These are phyloP conservation scores for Tetrapyrgos nigripes DNA, from an alignment of 1,284 basidiomycete genomes.

Conservation along the genomic window DNA sequence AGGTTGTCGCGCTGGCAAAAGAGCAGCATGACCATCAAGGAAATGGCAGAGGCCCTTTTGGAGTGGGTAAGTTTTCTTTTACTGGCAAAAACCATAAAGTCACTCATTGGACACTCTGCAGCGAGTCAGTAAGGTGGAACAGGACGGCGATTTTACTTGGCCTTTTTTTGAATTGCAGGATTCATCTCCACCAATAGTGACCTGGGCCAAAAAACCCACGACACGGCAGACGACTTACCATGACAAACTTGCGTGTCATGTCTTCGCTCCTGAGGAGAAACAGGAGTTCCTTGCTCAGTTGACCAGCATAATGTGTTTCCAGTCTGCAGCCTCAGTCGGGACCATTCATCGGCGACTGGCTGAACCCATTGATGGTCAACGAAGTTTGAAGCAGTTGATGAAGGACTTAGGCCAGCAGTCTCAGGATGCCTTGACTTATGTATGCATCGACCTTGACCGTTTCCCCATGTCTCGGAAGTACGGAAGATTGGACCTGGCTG, in stretches of 20 bases:
- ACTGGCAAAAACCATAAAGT: background rate
- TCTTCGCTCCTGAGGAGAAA: background rate
- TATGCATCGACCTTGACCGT: background rate
- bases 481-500: background rate
- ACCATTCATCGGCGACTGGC: background rate
- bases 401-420: background rate
- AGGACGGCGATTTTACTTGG: background rate
- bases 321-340: constrained; percentile 2
- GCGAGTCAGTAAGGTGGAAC: background rate
- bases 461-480: background rate
- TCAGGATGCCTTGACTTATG: background rate
- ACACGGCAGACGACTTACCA: background rate
- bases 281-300: background rate
- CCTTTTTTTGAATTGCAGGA: background rate
- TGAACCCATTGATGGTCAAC: background rate
- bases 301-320: background rate
- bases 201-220: background rate
- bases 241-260: background rate
- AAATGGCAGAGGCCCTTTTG: background rate
- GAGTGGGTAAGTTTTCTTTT: background rate
- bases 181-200: background rate
- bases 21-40: background rate
- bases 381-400: background rate
- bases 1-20: background rate
- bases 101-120: background rate